These are phyloP conservation scores for Euptelea pleiosperma DNA, from an alignment of 164 flowering plant genomes.

Conservation along the genomic window DNA sequence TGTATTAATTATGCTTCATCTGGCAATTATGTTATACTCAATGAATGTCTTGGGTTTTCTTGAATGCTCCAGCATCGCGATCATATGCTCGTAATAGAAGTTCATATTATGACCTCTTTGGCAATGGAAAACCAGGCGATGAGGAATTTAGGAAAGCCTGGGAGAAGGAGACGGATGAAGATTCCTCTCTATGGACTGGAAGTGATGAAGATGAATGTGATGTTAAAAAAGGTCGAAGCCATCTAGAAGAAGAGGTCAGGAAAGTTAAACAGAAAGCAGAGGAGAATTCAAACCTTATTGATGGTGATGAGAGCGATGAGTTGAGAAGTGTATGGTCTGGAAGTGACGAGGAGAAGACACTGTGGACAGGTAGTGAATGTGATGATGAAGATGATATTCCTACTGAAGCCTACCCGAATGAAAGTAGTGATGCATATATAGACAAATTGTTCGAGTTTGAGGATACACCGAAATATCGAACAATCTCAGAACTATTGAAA, in stretches of 20 bases:
- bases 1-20: not conserved
- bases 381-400: slow-evolving; percentile 89
- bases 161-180: slow-evolving; percentile 64
- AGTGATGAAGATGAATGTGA: slow-evolving; percentile 75
- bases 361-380: slow-evolving; percentile 89
- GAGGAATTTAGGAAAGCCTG: slow-evolving; percentile 58
- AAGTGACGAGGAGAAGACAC: slow-evolving; percentile 90
- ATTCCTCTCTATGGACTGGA: slow-evolving; percentile 68
- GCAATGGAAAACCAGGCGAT: slow-evolving; percentile 55
- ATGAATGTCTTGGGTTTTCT: slow-evolving; percentile 7
- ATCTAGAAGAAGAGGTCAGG: slow-evolving; percentile 53
- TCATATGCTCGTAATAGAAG: slow-evolving; percentile 51
- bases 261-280: slow-evolving; percentile 66
- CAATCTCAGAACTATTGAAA: slow-evolving; percentile 68
- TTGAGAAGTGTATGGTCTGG: slow-evolving; percentile 84
- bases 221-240: slow-evolving; percentile 24
- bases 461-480: slow-evolving; percentile 72
- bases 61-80: slow-evolving; percentile 38
- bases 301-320: slow-evolving; percentile 97
- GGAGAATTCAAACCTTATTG: slow-evolving; percentile 61
- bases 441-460: slow-evolving; percentile 91
- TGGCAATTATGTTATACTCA: not conserved
- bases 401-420: slow-evolving; percentile 77
- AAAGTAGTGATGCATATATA: slow-evolving; percentile 70
- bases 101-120: slow-evolving; percentile 74